These are phyloP conservation scores for Aspergillus viridinutans DNA, from an alignment of 2,329 filamentous ascomycete species.

Conservation along the genomic window DNA sequence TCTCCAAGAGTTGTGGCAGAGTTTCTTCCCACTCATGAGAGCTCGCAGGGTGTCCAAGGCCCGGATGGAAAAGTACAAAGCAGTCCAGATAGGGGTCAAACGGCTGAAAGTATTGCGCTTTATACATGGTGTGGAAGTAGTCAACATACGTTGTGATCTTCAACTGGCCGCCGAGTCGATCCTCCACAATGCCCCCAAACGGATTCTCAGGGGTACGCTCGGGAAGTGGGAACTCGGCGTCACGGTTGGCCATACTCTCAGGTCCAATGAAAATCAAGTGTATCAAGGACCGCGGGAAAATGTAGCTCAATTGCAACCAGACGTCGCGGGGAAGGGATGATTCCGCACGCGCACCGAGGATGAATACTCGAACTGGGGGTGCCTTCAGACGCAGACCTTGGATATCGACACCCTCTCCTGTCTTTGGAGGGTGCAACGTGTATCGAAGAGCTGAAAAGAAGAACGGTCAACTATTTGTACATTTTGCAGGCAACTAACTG, in stretches of 20 bases:
- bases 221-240: constrained; percentile 87
- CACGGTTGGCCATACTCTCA: constrained; percentile 91
- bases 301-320: constrained; percentile 89
- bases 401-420: constrained; percentile 68
- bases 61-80: constrained; percentile 95
- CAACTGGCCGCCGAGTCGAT: constrained; percentile 79
- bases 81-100: constrained; percentile 99
- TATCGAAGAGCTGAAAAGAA: constrained; percentile 71
- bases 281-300: constrained; percentile 88
- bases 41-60: constrained; percentile 87
- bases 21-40: constrained; percentile 94
- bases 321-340: constrained; percentile 90
- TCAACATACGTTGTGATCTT: constrained; percentile 98
- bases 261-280: constrained; percentile 94
- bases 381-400: constrained; percentile 78
- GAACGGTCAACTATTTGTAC: constrained; percentile 2
- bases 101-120: constrained; percentile 83
- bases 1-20: constrained; percentile 82
- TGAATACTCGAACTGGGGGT: constrained; percentile 85
- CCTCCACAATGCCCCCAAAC: constrained; percentile 90
- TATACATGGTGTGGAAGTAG: constrained; percentile 95
- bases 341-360: constrained; percentile 93
- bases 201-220: constrained; percentile 80
- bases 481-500: neutral
- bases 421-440: constrained; percentile 80